Base-by-base conservation (phyloP, 176 grass and related monocot species). In the Sorghum bicolor region DNA sequence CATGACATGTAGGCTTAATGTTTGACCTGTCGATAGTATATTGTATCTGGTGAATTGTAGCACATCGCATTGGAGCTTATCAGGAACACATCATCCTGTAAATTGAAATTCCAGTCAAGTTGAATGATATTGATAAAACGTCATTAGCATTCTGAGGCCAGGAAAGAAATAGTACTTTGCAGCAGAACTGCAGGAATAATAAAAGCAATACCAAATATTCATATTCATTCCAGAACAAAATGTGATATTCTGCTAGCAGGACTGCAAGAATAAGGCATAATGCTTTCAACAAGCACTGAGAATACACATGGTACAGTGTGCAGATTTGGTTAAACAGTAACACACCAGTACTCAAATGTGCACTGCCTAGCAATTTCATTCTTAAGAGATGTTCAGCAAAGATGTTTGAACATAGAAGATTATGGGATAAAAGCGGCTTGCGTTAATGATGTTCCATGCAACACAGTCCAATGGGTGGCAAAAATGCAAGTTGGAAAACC, bases 1-100 rank as follows among this genome's bases (percentile, higher is more conserved):
- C 31, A 79, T 39, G 62, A 83, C 29, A 75, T 62, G 33, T 43
- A 61, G 31, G 75, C 16, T 64, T 47, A 75, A 64, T 22, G 17
- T 62, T 64, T 81, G 39, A 99, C 96, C 96, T 99, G 96, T 65
- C 96, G 83, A 72, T 94, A 92, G 81, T 96, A 99, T 72, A 96
- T 92, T 67, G 96, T 96, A 86, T 99, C 93, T 38, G 91, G 85
- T 75, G 96, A 83, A 79, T 99, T 99, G 87, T 99, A 99, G 63
- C 63, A 87, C 96, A 99, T 99, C 0, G 96, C 96, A 11, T 99
- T 99, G 61, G 93, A 94, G 67, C 89, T 89, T 78, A 99, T 86
- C 65, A 99, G 85, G 69, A 89, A 92, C 19, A 99, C 89, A 78
- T 99, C 96, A 11, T 93, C 91, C 96, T 99, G 93, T 62, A 89